Evolutionary conservation across 164 flowering plant species (phyloP).

Genomic region (Vitis riparia): DNA sequence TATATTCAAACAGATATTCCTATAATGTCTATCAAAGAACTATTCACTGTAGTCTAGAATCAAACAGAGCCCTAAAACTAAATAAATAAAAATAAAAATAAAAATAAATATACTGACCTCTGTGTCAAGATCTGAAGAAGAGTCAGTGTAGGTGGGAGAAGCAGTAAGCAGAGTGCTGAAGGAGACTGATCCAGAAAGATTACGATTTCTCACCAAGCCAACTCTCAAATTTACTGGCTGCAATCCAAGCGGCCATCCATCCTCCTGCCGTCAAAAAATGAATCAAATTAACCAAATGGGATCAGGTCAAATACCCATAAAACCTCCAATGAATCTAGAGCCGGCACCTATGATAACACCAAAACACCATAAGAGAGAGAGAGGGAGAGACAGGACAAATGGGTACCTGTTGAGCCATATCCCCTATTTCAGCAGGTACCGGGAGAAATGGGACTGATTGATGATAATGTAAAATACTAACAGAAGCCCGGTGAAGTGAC

Average conservation of each 20-base stretch:
- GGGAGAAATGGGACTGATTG: not conserved
- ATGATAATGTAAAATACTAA: not conserved
- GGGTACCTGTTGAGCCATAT: slow-evolving; percentile 18
- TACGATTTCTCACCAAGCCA: slow-evolving; percentile 27
- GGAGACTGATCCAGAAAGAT: slow-evolving; percentile 30
- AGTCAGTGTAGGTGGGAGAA: slow-evolving; percentile 29
- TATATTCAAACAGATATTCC: too few relatives aligned
- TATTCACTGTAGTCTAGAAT: too few relatives aligned
- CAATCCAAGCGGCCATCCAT: slow-evolving; percentile 46
- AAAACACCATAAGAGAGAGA: not conserved
- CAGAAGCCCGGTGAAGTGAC: slow-evolving; percentile 5
- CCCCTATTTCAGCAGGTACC: not conserved
- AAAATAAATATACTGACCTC: slow-evolving; percentile 21
- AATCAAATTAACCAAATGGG: not conserved
- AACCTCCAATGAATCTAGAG: not conserved
- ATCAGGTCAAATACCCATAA: not conserved
- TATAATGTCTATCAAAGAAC: too few relatives aligned
- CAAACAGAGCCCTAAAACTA: too few relatives aligned
- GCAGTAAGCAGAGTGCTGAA: slow-evolving; percentile 41
- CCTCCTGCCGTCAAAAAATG: slow-evolving; percentile 25
- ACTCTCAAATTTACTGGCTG: slow-evolving; percentile 30
- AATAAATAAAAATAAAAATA: too few relatives aligned
- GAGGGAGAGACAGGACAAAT: not conserved
- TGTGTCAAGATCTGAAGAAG: slow-evolving; percentile 47
- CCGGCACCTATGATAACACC: too few relatives aligned